Conservation (phyloP, 352 stramenopile genomes). For the Pythium inflatum region DNA sequence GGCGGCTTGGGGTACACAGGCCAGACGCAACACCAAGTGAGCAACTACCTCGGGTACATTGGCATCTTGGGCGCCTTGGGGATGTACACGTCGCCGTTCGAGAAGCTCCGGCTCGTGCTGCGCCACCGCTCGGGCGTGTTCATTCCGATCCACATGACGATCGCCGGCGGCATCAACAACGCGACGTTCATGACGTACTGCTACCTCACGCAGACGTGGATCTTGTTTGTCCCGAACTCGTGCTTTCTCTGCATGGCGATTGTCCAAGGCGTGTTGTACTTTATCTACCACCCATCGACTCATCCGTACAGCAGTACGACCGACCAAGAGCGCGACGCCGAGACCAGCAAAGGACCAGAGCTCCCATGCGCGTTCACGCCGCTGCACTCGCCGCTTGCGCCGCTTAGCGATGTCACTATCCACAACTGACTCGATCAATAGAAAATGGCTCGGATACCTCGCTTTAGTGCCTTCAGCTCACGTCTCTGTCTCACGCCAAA, state of each 20-base stretch:
- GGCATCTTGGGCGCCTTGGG: constrained; percentile 41
- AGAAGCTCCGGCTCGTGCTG: constrained; percentile 56
- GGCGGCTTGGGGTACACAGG: constrained; percentile 3
- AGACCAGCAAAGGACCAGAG: too few species aligned
- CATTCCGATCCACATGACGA: constrained; percentile 63
- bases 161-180: constrained; percentile 49
- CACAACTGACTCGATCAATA: not conserved
- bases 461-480: not conserved
- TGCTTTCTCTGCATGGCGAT: constrained; percentile 39
- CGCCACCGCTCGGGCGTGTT: constrained; percentile 51
- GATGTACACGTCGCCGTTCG: constrained; percentile 60
- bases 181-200: constrained; percentile 32
- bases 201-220: constrained; percentile 47
- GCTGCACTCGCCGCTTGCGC: not conserved
- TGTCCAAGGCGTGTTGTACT: constrained; percentile 45
- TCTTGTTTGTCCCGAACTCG: too few species aligned
- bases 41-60: constrained; percentile 44
- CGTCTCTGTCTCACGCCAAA: not conserved
- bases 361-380: not conserved
- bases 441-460: not conserved
- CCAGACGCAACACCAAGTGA: constrained; percentile 29
- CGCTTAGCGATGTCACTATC: not conserved
- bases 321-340: too few species aligned
- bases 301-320: too few species aligned
- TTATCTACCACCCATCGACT: constrained; percentile 54